These are phyloP conservation scores for Aureobasidium musti DNA, from an alignment of 2,329 filamentous ascomycete genomes.

Conservation along the genomic window DNA sequence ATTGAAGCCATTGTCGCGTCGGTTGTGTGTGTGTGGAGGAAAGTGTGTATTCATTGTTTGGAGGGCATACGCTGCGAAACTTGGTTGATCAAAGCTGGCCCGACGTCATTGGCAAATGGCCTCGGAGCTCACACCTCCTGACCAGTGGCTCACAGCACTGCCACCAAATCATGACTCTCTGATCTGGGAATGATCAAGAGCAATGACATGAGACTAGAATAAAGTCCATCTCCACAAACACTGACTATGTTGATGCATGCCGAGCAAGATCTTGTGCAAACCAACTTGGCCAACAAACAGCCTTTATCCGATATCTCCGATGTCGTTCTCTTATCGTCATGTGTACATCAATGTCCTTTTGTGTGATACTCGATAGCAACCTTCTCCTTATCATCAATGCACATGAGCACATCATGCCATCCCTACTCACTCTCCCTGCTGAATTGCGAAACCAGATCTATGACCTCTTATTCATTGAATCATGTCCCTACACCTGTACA, in stretches of 20 bases:
- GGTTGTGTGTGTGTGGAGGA: background rate
- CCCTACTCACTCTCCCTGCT: slow-evolving; percentile 30
- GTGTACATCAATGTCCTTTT: slow-evolving; percentile 26
- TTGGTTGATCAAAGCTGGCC: background rate
- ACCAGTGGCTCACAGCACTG: background rate
- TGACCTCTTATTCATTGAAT: slow-evolving; percentile 26
- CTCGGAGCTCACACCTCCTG: slow-evolving; percentile 6
- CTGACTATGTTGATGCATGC: background rate
- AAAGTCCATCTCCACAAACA: background rate
- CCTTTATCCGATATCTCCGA: slow-evolving; percentile 18
- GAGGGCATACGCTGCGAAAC: background rate
- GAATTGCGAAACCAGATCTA: slow-evolving; percentile 32
- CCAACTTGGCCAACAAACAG: background rate
- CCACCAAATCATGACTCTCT: background rate
- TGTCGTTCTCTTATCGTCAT: slow-evolving; percentile 18
- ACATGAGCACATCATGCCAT: slow-evolving; percentile 14
- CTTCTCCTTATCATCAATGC: background rate
- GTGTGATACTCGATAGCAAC: background rate
- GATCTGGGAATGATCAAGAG: background rate
- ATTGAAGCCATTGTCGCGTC: slow-evolving; percentile 61
- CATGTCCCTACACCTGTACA: slow-evolving; percentile 18
- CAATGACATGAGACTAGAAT: background rate
- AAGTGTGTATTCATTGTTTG: background rate
- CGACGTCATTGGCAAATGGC: slow-evolving; percentile 10
- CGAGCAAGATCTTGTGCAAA: background rate